A percentile compares a stretch with the other conserved stretches of the same genome.
Conservation (phyloP, 441 rosid genomes). For the Erodium texanum region DNA sequence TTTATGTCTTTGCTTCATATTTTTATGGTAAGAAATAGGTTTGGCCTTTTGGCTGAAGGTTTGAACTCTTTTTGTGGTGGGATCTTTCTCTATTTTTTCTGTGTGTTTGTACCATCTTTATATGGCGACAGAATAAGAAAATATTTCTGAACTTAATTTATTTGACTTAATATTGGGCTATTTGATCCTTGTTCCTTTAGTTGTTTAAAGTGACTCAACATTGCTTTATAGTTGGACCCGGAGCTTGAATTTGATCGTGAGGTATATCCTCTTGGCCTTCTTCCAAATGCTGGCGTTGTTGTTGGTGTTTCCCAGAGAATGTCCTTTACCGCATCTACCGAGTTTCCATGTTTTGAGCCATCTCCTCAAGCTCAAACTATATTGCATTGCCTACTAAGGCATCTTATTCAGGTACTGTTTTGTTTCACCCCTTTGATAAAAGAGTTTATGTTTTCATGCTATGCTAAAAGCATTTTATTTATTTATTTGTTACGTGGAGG, state of each 20-base stretch:
- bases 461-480: neutral
- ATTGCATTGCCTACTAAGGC: conserved; percentile 88
- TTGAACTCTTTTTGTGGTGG: neutral
- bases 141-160: neutral
- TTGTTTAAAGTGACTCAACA: conserved; percentile 18
- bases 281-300: conserved; percentile 93
- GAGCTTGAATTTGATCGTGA: conserved; percentile 98
- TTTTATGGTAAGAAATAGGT: neutral
- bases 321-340: conserved; percentile 92
- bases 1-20: neutral
- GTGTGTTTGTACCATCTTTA: neutral
- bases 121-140: neutral
- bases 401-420: conserved; percentile 83
- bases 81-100: neutral
- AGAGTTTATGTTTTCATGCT: neutral
- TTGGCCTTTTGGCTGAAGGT: conserved; percentile 13
- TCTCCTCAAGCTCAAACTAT: conserved; percentile 97
- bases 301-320: conserved; percentile 95
- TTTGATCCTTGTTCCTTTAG: neutral
- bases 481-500: neutral
- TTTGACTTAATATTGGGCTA: neutral
- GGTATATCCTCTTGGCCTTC: conserved; percentile 92
- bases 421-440: conserved; percentile 1
- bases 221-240: conserved; percentile 75
- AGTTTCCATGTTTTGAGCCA: conserved; percentile 96